Base-by-base conservation (phyloP, 768 basidiomycete genomes). In the Boletus eberwhitei region DNA sequence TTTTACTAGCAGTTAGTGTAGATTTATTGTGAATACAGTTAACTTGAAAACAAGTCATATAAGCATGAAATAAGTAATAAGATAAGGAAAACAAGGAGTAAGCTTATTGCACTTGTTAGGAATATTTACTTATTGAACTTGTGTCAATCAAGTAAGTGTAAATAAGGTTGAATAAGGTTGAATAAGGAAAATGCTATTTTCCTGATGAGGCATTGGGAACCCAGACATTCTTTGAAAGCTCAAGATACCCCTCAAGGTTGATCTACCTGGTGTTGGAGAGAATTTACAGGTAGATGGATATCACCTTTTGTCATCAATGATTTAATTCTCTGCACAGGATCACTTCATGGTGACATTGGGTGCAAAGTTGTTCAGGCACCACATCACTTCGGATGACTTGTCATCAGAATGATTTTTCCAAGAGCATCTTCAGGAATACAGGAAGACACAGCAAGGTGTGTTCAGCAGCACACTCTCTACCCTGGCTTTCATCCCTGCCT, bases 251-350 rank as follows among this genome's bases (percentile, higher is more conserved):
- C 60, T 64, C 24, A 60, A 66, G 44, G 36, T 75, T n/a, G 63
- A 74, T 42, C 65, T 71, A 29, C 73, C 69, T 35, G 66, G 70
- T 13, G 74, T 73, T 4, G 70, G 72, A 16, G 71, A 75, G 55
- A 75, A 74, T 47, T 64, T 74, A 32, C 74, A 61, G 34, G 59
- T 56, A 35, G n/a, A 34, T 44, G 17, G 14, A 14, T 38, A n/a
- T 21, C 26, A 26, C 26, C 26, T 7, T 3, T 29, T 35, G 22
- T 22, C 14, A 1, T 35, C 24, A 38, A 39, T 31, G 11, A 29
- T n/a, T n/a, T 21, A 16, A 60, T 31, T 9, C 19, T 21, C 35
- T n/a, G 5, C 38, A 19, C 38, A 64, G 58, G 62, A 57, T 46
- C 62, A 56, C 41, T 52, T 52, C 12, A 26, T 24, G 13, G 54